Percentiles rank a stretch among this genome's conserved stretches.
phyloP scores from a whole-genome alignment of 176 grass and related monocot species.

The Rhynchospora tenuis region DNA sequence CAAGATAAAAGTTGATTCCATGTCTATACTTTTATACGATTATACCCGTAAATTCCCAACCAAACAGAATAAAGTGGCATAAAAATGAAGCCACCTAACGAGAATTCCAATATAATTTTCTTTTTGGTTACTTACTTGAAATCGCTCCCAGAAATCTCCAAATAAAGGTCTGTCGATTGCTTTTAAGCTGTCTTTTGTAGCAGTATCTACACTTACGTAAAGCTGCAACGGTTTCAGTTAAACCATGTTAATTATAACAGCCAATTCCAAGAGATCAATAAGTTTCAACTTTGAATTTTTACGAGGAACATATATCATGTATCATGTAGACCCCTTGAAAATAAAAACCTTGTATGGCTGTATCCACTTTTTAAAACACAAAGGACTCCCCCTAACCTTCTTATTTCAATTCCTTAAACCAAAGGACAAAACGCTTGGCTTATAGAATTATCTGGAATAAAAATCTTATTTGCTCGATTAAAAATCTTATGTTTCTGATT shows the following conservation, averaged over 20 bases:
- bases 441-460: too few species aligned
- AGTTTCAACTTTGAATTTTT: slow-evolving; percentile 15
- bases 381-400: background rate
- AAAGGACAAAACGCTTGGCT: too few species aligned
- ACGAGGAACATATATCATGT: background rate
- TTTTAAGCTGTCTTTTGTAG: slow-evolving; percentile 92
- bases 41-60: background rate
- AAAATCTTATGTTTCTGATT: too few species aligned
- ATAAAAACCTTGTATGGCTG: background rate
- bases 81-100: background rate
- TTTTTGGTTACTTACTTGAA: slow-evolving; percentile 52
- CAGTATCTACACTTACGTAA: slow-evolving; percentile 92
- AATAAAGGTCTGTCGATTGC: slow-evolving; percentile 93
- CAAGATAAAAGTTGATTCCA: background rate
- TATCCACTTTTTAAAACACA: background rate
- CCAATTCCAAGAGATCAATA: background rate
- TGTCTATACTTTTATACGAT: background rate
- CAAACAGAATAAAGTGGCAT: background rate
- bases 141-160: slow-evolving; percentile 95
- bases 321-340: background rate
- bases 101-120: background rate
- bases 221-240: slow-evolving; percentile 46
- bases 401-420: slow-evolving; percentile 19
- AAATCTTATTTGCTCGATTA: too few species aligned
- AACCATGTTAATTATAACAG: background rate